Evolutionary conservation across 352 stramenopile species (phyloP).

Genomic region (Phytopythium chamaehyphon): DNA sequence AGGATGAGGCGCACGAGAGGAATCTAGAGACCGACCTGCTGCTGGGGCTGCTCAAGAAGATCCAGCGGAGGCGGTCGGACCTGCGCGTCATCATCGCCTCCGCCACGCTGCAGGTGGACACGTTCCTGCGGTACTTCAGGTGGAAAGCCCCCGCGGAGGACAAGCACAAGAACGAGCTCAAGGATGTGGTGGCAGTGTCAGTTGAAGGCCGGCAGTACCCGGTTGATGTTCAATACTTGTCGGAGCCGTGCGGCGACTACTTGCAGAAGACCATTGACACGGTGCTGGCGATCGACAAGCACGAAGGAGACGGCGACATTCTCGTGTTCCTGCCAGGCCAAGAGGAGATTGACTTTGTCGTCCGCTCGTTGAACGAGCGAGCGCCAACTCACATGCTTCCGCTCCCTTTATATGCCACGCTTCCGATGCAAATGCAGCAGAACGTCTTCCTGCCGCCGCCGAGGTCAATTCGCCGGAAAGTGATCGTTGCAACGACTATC

Average conservation of each 20-base stretch:
- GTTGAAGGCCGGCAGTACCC: slow-evolving; percentile 88
- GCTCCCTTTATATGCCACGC: slow-evolving; percentile 89
- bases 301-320: slow-evolving; percentile 88
- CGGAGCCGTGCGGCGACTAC: slow-evolving; percentile 62
- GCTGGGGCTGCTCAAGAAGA: slow-evolving; percentile 95
- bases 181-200: slow-evolving; percentile 60
- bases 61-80: slow-evolving; percentile 83
- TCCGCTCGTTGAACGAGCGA: slow-evolving; percentile 53
- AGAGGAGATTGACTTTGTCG: slow-evolving; percentile 93
- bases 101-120: slow-evolving; percentile 77
- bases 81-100: slow-evolving; percentile 87
- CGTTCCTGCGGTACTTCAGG: slow-evolving; percentile 90
- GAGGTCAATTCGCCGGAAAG: slow-evolving; percentile 61
- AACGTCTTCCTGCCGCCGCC: slow-evolving; percentile 85
- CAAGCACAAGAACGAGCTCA: slow-evolving; percentile 10
- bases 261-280: slow-evolving; percentile 73
- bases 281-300: slow-evolving; percentile 58
- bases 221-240: slow-evolving; percentile 90
- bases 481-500: slow-evolving; percentile 91
- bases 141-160: slow-evolving; percentile 23
- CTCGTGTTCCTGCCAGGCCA: slow-evolving; percentile 94
- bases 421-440: slow-evolving; percentile 92
- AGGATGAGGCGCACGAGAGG: slow-evolving; percentile 94
- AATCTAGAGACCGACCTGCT: slow-evolving; percentile 93
- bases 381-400: slow-evolving; percentile 45